Evolutionary conservation across 176 grass and related monocot species (phyloP).

Genomic region (Avena atlantica): DNA sequence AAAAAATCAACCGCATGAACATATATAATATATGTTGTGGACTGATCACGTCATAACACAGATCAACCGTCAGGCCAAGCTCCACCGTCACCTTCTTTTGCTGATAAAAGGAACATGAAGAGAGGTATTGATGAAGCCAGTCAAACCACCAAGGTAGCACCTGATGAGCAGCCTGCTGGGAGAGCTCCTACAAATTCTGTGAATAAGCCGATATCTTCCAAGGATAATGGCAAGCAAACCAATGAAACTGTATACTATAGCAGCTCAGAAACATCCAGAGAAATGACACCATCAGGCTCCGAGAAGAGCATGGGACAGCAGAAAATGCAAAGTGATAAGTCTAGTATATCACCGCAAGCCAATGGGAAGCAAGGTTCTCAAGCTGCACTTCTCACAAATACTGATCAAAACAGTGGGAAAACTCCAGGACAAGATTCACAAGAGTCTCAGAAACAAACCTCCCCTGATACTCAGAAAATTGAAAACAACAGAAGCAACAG

Average conservation of each 20-base stretch:
- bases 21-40: neutral
- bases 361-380: constrained; percentile 38
- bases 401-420: constrained; percentile 37
- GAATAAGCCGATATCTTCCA: constrained; percentile 25
- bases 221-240: constrained; percentile 34
- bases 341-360: constrained; percentile 25
- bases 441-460: constrained; percentile 16
- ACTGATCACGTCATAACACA: constrained; percentile 19
- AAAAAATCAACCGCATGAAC: neutral
- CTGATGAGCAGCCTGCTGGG: neutral
- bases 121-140: constrained; percentile 32
- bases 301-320: constrained; percentile 33
- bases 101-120: constrained; percentile 28
- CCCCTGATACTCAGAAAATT: constrained; percentile 17
- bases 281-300: constrained; percentile 30
- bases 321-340: constrained; percentile 39
- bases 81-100: neutral
- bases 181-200: constrained; percentile 22
- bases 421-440: constrained; percentile 23
- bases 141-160: neutral
- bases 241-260: constrained; percentile 16
- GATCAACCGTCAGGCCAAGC: constrained; percentile 12
- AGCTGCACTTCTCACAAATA: constrained; percentile 10
- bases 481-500: constrained; percentile 26
- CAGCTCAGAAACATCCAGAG: constrained; percentile 29